These are phyloP conservation scores for Pichia sp. DNA, from an alignment of 1,139 yeast species.

Conservation along the genomic window DNA sequence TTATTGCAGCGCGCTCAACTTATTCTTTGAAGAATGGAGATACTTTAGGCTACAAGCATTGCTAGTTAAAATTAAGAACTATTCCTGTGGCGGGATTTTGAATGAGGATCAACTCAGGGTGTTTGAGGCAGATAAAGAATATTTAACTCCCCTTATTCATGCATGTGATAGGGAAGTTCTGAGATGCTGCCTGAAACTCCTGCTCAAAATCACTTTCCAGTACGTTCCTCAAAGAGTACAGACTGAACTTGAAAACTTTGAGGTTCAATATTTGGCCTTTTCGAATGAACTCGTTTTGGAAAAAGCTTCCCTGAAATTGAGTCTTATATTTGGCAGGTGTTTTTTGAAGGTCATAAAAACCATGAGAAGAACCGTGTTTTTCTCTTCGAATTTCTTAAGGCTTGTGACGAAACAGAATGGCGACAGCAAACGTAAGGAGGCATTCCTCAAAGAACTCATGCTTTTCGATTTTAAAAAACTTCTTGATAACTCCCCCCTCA, in stretches of 20 bases:
- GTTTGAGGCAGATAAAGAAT: slow-evolving; percentile 4
- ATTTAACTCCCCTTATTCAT: slow-evolving; percentile 52
- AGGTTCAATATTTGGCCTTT: slow-evolving; percentile 37
- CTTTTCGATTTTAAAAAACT: background rate
- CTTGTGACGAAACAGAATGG: slow-evolving; percentile 32
- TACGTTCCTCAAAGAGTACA: slow-evolving; percentile 53
- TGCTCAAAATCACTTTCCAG: slow-evolving; percentile 62
- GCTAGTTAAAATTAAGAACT: slow-evolving; percentile 42
- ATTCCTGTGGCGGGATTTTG: no score
- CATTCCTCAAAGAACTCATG: background rate
- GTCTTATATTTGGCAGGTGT: slow-evolving; percentile 49
- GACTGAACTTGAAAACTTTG: slow-evolving; percentile 39
- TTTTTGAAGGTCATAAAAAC: slow-evolving; percentile 50
- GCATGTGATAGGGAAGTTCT: slow-evolving; percentile 62
- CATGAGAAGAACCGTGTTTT: slow-evolving; percentile 19
- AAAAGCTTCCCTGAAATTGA: no score
- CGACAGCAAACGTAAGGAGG: background rate
- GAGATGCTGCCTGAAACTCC: slow-evolving; percentile 51
- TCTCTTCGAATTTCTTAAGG: slow-evolving; percentile 32
- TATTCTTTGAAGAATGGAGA: slow-evolving; percentile 58
- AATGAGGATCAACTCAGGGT: slow-evolving; percentile 1
- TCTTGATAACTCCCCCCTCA: background rate
- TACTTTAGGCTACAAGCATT: slow-evolving; percentile 61
- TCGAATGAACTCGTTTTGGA: no score
- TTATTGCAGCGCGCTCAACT: slow-evolving; percentile 56